Percentiles rank a stretch among this genome's conserved stretches.
These are phyloP conservation scores for Geotrichum aggregatum DNA, from an alignment of 1,139 yeast genomes.

Conservation along the genomic window DNA sequence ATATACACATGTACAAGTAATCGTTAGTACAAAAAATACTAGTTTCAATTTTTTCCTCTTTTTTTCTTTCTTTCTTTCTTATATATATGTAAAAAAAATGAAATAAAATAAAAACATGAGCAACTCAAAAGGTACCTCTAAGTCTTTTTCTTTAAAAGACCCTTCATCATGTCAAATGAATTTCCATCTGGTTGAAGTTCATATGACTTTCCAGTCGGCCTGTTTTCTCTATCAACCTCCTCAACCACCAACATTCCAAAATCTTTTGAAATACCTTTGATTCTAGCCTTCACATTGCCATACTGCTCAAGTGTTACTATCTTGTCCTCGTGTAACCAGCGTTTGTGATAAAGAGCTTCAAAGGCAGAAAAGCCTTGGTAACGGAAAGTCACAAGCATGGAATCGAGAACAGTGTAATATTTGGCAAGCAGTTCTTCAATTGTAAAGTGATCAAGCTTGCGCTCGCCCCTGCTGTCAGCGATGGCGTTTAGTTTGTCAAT, in stretches of 20 bases:
- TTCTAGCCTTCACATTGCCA: conserved; percentile 54
- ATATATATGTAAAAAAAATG: not conserved
- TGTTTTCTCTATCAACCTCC: conserved; percentile 46
- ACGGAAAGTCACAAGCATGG: conserved; percentile 55
- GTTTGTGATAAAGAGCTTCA: conserved; percentile 65
- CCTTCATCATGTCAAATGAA: conserved; percentile 91
- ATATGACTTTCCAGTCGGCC: conserved; percentile 48
- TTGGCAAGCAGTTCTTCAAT: conserved; percentile 68
- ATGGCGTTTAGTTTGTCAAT: conserved; percentile 52
- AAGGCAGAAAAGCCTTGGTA: conserved; percentile 65
- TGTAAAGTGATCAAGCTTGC: conserved; percentile 40
- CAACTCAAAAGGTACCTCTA: not conserved
- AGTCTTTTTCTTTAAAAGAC: conserved; percentile 56
- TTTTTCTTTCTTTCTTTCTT: not conserved
- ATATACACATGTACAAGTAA: no score
- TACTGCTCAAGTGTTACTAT: conserved; percentile 48
- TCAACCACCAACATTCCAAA: conserved; percentile 78
- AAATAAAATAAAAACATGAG: not conserved
- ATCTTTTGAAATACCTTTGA: conserved; percentile 77
- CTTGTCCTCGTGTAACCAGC: conserved; percentile 84
- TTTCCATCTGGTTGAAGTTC: conserved; percentile 96
- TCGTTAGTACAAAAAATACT: no score
- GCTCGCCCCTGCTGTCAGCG: no score
- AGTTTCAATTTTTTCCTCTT: not conserved
- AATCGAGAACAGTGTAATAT: conserved; percentile 61